Evolutionary conservation across 2,329 filamentous ascomycete genomes (phyloP).

Genomic region (Colletotrichum viniferum): DNA sequence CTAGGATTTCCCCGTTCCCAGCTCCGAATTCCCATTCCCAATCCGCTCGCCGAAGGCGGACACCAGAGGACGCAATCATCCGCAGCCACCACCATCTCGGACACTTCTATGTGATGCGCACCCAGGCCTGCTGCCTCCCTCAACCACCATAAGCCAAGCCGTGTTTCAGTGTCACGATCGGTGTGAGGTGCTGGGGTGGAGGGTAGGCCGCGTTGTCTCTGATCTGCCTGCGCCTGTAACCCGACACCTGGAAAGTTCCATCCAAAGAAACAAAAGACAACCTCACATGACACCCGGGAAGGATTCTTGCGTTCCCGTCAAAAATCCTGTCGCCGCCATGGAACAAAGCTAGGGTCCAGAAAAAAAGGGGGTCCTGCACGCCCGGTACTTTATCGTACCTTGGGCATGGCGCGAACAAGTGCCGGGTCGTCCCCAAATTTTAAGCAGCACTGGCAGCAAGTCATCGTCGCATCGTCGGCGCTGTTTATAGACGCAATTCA

Average conservation of each 20-base stretch:
- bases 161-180: neutral
- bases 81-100: neutral
- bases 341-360: neutral
- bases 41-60: neutral
- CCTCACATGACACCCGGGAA: neutral
- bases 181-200: neutral
- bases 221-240: neutral
- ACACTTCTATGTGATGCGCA: neutral
- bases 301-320: neutral
- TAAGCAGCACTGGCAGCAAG: slow-evolving; percentile 3
- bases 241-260: neutral
- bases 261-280: neutral
- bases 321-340: neutral
- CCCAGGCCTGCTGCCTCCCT: neutral
- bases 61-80: neutral
- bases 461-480: neutral
- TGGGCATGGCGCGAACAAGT: neutral
- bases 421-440: neutral
- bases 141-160: neutral
- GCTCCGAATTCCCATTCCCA: neutral
- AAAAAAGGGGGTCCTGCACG: neutral
- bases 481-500: neutral
- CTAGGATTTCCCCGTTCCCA: neutral
- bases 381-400: neutral
- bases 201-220: neutral